A percentile compares a stretch with the other conserved stretches of the same genome.
phyloP scores from a whole-genome alignment of 2,329 filamentous ascomycete genomes.

The Fusarium armeniacum region DNA sequence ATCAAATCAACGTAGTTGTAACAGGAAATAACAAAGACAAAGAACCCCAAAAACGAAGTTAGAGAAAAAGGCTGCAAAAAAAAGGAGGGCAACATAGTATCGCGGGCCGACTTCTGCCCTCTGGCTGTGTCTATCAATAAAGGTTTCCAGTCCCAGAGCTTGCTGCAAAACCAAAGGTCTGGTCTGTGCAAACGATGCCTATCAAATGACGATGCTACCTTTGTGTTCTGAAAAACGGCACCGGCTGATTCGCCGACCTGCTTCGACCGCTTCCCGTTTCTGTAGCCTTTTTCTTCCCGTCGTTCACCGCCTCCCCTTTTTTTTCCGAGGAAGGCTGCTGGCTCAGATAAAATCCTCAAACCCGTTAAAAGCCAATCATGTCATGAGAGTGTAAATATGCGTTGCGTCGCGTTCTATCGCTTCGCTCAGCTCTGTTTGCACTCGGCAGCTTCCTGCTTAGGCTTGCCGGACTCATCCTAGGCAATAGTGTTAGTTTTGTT shows the following conservation, averaged over 20 bases:
- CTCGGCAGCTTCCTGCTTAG: slow-evolving; percentile 93
- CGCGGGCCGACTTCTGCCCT: slow-evolving; percentile 46
- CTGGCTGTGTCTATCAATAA: slow-evolving; percentile 51
- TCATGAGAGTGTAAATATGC: slow-evolving; percentile 45
- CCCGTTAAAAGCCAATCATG: slow-evolving; percentile 46
- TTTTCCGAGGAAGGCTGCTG: slow-evolving; percentile 42
- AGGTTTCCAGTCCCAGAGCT: slow-evolving; percentile 47
- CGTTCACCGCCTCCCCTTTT: slow-evolving; percentile 41
- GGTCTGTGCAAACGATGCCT: slow-evolving; percentile 48
- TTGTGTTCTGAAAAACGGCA: slow-evolving; percentile 47
- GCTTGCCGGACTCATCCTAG: slow-evolving; percentile 88
- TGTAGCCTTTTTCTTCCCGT: slow-evolving; percentile 50
- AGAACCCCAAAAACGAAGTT: slow-evolving; percentile 43
- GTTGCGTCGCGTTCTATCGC: slow-evolving; percentile 54
- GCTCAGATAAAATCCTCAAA: slow-evolving; percentile 46
- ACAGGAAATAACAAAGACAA: slow-evolving; percentile 41
- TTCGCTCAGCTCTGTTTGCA: slow-evolving; percentile 89
- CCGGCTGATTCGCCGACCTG: slow-evolving; percentile 47
- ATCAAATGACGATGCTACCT: slow-evolving; percentile 51
- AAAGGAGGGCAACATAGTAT: slow-evolving; percentile 46
- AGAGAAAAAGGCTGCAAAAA: slow-evolving; percentile 44
- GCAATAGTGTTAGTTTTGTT: slow-evolving; percentile 35
- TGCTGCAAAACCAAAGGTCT: slow-evolving; percentile 44
- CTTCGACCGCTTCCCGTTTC: slow-evolving; percentile 47
- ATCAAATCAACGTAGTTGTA: slow-evolving; percentile 42